Percentiles rank a stretch among this genome's conserved stretches.
Evolutionary conservation across 257 asterid species (phyloP).

Genomic region (Cynanchum wilfordii): DNA sequence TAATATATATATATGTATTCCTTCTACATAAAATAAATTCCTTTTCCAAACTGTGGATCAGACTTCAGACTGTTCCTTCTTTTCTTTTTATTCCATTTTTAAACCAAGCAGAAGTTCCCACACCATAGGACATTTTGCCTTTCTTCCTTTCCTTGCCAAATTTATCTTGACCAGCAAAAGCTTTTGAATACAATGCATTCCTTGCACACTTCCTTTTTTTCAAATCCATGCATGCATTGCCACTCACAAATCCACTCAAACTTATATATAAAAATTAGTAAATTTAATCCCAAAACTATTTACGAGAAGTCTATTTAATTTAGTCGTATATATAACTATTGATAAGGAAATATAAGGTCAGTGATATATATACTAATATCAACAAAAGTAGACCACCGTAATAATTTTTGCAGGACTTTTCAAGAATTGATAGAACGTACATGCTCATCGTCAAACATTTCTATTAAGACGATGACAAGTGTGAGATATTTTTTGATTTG

Average conservation of each 20-base stretch:
- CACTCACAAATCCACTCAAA: too few species aligned
- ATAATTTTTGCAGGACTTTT: background rate
- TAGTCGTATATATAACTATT: too few species aligned
- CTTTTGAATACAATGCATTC: background rate
- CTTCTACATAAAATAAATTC: background rate
- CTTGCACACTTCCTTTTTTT: too few species aligned
- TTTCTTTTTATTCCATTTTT: background rate
- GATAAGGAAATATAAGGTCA: too few species aligned
- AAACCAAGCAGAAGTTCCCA: conserved; percentile 15
- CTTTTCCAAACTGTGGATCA: background rate
- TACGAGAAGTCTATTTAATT: too few species aligned
- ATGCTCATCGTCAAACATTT: background rate
- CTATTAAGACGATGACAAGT: conserved; percentile 3
- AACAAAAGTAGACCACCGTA: too few species aligned
- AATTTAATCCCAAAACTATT: too few species aligned
- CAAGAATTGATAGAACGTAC: background rate
- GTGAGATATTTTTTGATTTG: background rate
- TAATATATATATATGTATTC: too few species aligned
- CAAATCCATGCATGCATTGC: too few species aligned
- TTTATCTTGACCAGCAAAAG: background rate
- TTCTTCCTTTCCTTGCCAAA: background rate
- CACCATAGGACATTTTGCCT: conserved; percentile 6
- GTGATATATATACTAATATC: too few species aligned
- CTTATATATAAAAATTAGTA: too few species aligned
- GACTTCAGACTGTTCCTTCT: background rate